phyloP scores from a whole-genome alignment of 2,329 filamentous ascomycete genomes.

The Pseudogymnoascus sp. region DNA sequence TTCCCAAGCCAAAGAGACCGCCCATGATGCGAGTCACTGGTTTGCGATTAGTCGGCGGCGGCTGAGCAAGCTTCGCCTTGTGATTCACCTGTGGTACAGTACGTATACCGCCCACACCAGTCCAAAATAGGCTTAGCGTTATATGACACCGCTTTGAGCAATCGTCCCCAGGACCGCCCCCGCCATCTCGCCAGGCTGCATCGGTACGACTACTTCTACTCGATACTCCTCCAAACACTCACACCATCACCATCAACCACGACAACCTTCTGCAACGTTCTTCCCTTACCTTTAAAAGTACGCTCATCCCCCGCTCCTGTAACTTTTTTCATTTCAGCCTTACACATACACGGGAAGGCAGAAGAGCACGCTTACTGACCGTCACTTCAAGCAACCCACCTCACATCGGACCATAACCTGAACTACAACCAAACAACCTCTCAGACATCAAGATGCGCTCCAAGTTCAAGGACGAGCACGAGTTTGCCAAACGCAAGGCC shows the following conservation, averaged over 20 bases:
- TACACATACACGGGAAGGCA: background rate
- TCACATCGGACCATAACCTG: constrained; percentile 6
- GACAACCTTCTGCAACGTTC: constrained; percentile 15
- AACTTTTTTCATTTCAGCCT: background rate
- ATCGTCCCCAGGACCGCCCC: constrained; percentile 1
- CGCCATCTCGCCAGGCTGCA: constrained; percentile 10
- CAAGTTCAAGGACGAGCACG: constrained; percentile 99
- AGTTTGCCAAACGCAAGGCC: constrained; percentile 99
- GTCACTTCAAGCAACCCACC: background rate
- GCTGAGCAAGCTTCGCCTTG: constrained; percentile 8
- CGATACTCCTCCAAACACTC: constrained; percentile 13
- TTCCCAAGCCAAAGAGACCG: background rate
- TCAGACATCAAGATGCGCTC: constrained; percentile 69
- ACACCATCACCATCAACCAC: constrained; percentile 19
- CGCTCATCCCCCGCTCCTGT: background rate
- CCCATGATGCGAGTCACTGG: constrained; percentile 8
- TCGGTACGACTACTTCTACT: constrained; percentile 9
- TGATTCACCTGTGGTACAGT: constrained; percentile 1
- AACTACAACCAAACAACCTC: constrained; percentile 16
- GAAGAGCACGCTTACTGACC: background rate
- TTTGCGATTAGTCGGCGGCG: constrained; percentile 2
- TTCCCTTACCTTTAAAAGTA: background rate
- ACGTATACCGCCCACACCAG: background rate
- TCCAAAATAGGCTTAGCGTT: background rate
- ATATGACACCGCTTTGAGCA: constrained; percentile 5